A percentile compares a stretch with the other conserved stretches of the same genome.
These are phyloP conservation scores for Rhododendron molle DNA, from an alignment of 148 eudicot genomes.

Conservation along the genomic window DNA sequence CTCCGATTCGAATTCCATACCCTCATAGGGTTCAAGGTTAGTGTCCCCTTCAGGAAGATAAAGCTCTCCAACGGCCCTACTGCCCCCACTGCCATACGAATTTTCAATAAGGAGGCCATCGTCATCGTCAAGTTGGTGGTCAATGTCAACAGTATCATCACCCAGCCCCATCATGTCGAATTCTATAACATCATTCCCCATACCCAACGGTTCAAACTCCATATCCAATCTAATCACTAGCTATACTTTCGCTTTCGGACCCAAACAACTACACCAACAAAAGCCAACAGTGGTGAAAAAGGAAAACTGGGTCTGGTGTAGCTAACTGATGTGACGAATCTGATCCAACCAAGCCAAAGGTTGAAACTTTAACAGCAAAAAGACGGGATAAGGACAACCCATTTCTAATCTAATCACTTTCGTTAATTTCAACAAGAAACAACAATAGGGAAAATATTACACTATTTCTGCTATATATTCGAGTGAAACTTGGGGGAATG, in stretches of 20 bases:
- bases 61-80: not conserved
- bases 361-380: constrained; percentile 32
- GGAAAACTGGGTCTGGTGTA: not conserved
- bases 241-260: not conserved
- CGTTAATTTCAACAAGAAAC: not conserved
- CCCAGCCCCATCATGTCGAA: constrained; percentile 17
- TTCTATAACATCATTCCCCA: constrained; percentile 11
- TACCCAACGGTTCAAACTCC: constrained; percentile 17
- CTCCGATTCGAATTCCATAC: constrained; percentile 56
- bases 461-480: not conserved
- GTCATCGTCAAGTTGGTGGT: constrained; percentile 2
- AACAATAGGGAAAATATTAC: not conserved
- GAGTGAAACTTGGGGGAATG: not conserved
- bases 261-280: not conserved
- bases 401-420: not conserved
- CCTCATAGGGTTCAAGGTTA: constrained; percentile 47
- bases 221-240: not conserved
- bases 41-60: constrained; percentile 24
- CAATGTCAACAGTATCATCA: constrained; percentile 7
- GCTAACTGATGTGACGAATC: constrained; percentile 41
- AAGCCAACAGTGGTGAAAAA: too few species aligned
- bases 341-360: constrained; percentile 38
- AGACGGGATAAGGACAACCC: constrained; percentile 34
- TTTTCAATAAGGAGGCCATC: not conserved
- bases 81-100: constrained; percentile 7